Evolutionary conservation across 2,329 filamentous ascomycete genomes (phyloP).

Genomic region (Apiospora sp.): DNA sequence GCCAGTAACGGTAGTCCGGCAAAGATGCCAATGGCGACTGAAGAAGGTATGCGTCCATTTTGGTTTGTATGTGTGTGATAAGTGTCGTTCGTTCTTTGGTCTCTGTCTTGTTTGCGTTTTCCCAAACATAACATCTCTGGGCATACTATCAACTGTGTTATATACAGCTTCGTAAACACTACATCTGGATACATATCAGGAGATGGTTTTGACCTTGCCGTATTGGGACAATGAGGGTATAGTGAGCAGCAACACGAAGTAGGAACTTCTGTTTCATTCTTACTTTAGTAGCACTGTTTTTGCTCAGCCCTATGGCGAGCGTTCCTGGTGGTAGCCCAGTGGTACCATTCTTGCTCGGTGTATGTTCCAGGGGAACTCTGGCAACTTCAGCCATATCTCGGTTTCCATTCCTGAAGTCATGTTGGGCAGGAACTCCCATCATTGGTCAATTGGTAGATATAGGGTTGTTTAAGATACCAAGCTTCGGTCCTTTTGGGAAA

Average conservation of each 20-base stretch:
- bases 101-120: neutral
- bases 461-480: neutral
- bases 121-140: no score
- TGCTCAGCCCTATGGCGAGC: neutral
- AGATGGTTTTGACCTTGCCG: neutral
- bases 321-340: neutral
- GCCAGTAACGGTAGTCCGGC: constrained; percentile 28
- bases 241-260: neutral
- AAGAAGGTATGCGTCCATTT: constrained; percentile 28
- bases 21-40: constrained; percentile 24
- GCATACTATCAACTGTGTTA: neutral
- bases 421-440: neutral
- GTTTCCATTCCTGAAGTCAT: no score
- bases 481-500: neutral
- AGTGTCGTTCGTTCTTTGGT: neutral
- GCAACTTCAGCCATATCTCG: neutral
- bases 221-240: neutral
- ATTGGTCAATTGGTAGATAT: neutral
- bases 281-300: neutral
- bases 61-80: neutral
- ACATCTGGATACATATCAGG: neutral
- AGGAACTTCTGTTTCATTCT: neutral
- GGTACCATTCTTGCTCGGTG: neutral
- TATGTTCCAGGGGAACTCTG: neutral
- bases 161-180: neutral